phyloP scores from a whole-genome alignment of 306 rosid species.

The Hippophae gyantsensis region DNA sequence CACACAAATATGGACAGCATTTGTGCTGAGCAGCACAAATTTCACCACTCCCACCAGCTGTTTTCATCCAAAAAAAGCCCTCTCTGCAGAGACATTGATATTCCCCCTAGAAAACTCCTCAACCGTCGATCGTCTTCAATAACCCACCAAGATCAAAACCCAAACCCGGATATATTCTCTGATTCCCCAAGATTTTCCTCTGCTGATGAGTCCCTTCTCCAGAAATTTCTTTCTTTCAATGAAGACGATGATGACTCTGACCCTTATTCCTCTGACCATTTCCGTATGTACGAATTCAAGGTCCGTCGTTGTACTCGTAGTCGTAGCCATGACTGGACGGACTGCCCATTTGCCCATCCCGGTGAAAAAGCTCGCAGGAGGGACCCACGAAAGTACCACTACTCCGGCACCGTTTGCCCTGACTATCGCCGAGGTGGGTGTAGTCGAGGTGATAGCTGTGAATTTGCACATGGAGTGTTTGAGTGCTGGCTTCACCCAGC shows the following conservation, averaged over 20 bases:
- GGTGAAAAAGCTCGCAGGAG: conserved; percentile 90
- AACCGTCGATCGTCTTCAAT: conserved; percentile 16
- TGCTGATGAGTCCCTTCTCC: conserved; percentile 43
- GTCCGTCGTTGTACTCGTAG: conserved; percentile 73
- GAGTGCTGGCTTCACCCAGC: conserved; percentile 94
- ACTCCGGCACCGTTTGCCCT: conserved; percentile 61
- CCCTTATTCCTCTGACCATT: conserved; percentile 66
- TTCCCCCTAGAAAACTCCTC: conserved; percentile 74
- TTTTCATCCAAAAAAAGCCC: conserved; percentile 29
- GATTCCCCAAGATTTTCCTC: conserved; percentile 33
- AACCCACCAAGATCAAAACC: background rate
- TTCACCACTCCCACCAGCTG: conserved; percentile 35
- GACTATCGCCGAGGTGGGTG: conserved; percentile 74
- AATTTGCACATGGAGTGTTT: conserved; percentile 78
- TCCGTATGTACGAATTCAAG: conserved; percentile 90
- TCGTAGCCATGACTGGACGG: conserved; percentile 98
- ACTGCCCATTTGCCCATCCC: conserved; percentile 80
- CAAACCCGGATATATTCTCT: conserved; percentile 24
- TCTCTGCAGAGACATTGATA: conserved; percentile 28
- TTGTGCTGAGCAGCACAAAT: conserved; percentile 43
- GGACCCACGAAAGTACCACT: conserved; percentile 59
- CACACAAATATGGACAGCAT: conserved; percentile 31
- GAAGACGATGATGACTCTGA: conserved; percentile 33
- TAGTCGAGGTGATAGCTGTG: conserved; percentile 62
- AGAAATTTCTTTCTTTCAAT: conserved; percentile 52